Evolutionary conservation across 2,329 filamentous ascomycete species (phyloP).

Genomic region (Simplicillium aogashimaense): DNA sequence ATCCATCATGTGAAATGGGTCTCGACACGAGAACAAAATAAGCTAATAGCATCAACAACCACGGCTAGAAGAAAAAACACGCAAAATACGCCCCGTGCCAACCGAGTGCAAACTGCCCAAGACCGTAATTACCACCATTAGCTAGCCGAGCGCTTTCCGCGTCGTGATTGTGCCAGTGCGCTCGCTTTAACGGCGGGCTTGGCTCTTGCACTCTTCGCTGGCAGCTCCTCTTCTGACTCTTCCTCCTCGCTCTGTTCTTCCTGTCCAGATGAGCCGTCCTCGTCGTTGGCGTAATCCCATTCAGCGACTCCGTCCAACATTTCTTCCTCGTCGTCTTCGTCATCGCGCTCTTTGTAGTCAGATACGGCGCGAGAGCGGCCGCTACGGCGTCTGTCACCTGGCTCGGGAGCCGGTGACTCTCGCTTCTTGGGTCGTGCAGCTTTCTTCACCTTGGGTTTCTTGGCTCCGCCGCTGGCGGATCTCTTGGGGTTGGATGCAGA

Average conservation of each 20-base stretch:
- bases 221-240: slow-evolving; percentile 8
- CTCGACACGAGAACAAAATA: too few relatives aligned
- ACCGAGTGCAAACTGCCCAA: not conserved
- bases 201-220: slow-evolving; percentile 10
- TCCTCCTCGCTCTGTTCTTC: slow-evolving; percentile 8
- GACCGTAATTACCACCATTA: slow-evolving; percentile 2
- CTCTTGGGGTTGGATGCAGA: slow-evolving; percentile 22
- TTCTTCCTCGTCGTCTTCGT: slow-evolving; percentile 48
- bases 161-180: slow-evolving; percentile 10
- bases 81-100: not conserved
- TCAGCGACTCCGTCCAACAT: slow-evolving; percentile 51
- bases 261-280: slow-evolving; percentile 18
- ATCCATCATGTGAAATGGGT: too few relatives aligned
- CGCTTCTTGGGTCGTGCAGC: slow-evolving; percentile 15
- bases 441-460: slow-evolving; percentile 19
- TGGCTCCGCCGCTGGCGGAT: slow-evolving; percentile 10
- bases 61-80: not conserved
- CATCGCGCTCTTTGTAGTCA: slow-evolving; percentile 46
- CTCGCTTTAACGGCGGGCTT: slow-evolving; percentile 16
- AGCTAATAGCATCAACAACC: too few relatives aligned
- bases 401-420: slow-evolving; percentile 18
- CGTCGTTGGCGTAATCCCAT: slow-evolving; percentile 42
- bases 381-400: slow-evolving; percentile 44
- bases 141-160: slow-evolving; percentile 12
- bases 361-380: slow-evolving; percentile 38